Evolutionary conservation across 257 asterid genomes (phyloP), one percentile per base, ranked within the genome.

Genomic region (Petrea volubilis): DNA sequence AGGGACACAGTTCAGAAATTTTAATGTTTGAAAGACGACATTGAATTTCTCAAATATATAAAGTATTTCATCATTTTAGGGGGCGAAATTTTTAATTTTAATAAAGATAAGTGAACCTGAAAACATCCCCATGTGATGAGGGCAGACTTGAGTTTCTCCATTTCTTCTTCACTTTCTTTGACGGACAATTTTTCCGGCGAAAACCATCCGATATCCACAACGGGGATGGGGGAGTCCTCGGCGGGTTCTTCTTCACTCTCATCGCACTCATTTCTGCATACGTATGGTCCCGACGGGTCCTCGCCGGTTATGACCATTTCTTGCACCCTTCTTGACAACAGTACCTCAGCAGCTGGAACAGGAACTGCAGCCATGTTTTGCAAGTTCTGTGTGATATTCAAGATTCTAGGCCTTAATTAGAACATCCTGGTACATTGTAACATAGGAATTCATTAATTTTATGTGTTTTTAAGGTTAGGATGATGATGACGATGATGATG

Each of bases 51-150:
- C n/a, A n/a, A n/a, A n/a, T n/a, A n/a, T n/a, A n/a, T n/a, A n/a
- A n/a, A n/a, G n/a, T n/a, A n/a, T n/a, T n/a, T n/a, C n/a, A n/a
- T n/a, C n/a, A n/a, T n/a, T n/a, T n/a, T n/a, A n/a, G n/a, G n/a
- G n/a, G n/a, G n/a, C n/a, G n/a, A n/a, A n/a, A n/a, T n/a, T n/a
- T n/a, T n/a, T n/a, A n/a, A n/a, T n/a, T n/a, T 31, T 2, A 31
- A 31, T 7, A 31, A 31, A 7, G 38, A 2, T 31, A 31, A 2
- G 7, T 64, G 72, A 51, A 81, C 90, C 90, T 84, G 86, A 80
- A 87, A 85, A 63, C 87, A 84, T 2, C 93, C 87, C 93, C 88
- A 87, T 20, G 86, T 79, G 28, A 87, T 80, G 28, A 81, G 88
- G 31, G 85, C 86, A 68, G 68, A 66, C 51, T 59, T 68, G 17